A percentile compares a stretch with the other conserved stretches of the same genome.
phyloP scores from a whole-genome alignment of 2,329 filamentous ascomycete genomes.

The Paraphaeosphaeria sporulosa region DNA sequence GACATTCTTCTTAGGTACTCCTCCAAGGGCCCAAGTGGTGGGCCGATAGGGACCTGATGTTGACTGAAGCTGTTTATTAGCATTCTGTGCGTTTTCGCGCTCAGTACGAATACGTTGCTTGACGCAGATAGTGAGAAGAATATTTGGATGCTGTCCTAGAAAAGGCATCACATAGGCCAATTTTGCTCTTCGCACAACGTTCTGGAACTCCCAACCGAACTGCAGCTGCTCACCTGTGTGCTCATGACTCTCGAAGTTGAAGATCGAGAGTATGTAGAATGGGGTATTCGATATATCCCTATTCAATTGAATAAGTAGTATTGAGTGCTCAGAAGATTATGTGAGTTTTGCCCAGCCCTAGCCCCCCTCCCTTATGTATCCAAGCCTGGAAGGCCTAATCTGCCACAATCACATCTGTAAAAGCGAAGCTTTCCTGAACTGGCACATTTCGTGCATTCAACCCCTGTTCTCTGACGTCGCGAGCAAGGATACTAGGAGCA shows the following conservation, averaged over 20 bases:
- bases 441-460: neutral
- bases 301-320: no score
- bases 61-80: conserved; percentile 24
- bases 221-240: neutral
- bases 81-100: neutral
- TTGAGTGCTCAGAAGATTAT: no score
- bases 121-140: neutral
- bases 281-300: no score
- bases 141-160: neutral
- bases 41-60: conserved; percentile 40
- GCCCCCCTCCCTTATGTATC: neutral
- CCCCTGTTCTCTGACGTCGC: neutral
- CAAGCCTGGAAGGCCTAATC: neutral
- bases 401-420: neutral
- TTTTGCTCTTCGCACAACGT: neutral
- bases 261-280: neutral
- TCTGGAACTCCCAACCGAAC: neutral
- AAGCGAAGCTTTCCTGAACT: neutral
- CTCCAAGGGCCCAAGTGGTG: conserved; percentile 46
- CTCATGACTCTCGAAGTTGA: neutral
- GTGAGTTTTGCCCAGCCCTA: neutral
- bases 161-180: neutral
- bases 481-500: neutral
- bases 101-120: neutral
- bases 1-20: conserved; percentile 41